A percentile compares a stretch with the other conserved stretches of the same genome.
These are phyloP conservation scores for Leishmania tropica DNA, from an alignment of 208 protist species.

Conservation along the genomic window DNA sequence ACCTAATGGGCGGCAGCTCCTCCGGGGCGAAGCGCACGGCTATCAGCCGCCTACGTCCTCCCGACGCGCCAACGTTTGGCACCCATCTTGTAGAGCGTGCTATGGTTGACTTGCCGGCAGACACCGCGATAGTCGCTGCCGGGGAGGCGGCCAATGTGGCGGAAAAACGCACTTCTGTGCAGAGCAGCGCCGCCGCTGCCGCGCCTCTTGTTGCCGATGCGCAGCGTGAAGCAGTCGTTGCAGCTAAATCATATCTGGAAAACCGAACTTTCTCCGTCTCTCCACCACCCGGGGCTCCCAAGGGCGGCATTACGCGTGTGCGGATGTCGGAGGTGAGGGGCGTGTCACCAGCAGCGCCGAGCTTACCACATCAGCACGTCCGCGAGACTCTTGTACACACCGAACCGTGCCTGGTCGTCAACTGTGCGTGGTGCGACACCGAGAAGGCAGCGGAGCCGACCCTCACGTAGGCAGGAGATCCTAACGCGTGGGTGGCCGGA, in stretches of 20 bases:
- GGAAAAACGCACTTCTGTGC: neutral
- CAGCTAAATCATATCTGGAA: neutral
- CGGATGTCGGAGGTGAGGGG: neutral
- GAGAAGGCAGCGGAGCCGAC: constrained; percentile 27
- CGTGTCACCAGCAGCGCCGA: neutral
- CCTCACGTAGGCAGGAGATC: neutral
- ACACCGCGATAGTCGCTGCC: neutral
- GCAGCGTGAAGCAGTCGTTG: neutral
- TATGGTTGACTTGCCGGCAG: constrained; percentile 16
- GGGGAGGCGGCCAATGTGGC: neutral
- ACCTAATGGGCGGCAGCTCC: neutral
- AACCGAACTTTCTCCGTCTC: neutral
- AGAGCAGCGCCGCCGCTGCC: neutral
- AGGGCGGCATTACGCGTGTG: neutral
- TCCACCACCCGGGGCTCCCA: neutral
- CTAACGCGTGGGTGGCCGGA: neutral
- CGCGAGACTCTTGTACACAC: constrained; percentile 30
- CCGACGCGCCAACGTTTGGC: constrained; percentile 50
- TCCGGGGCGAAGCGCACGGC: constrained; percentile 16
- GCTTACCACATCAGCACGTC: neutral
- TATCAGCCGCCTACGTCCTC: constrained; percentile 60
- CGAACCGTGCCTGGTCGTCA: constrained; percentile 65
- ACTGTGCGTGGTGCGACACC: constrained; percentile 75
- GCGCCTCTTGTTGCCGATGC: neutral
- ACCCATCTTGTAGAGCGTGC: constrained; percentile 43